A percentile compares a stretch with the other conserved stretches of the same genome.
Evolutionary conservation across 192 early-diverging fungal genomes (phyloP).

Genomic region (Gamsiella multidivaricata): DNA sequence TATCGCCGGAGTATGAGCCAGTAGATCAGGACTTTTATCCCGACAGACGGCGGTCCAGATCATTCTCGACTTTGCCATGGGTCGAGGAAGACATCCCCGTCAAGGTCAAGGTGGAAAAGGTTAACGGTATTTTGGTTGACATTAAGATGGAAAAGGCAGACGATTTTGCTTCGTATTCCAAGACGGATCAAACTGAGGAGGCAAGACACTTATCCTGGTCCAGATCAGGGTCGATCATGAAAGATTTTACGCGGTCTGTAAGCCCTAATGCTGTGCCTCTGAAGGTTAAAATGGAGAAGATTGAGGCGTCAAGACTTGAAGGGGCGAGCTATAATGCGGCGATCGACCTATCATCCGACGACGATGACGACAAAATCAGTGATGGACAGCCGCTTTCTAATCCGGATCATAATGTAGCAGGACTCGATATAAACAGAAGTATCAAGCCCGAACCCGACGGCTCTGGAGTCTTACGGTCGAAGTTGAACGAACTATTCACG

Average conservation of each 20-base stretch:
- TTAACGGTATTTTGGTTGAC: neutral
- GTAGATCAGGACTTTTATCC: slow-evolving; percentile 4
- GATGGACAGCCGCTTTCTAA: neutral
- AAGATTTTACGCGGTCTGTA: neutral
- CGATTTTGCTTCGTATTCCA: neutral
- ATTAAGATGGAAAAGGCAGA: neutral
- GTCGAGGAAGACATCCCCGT: slow-evolving; percentile 6
- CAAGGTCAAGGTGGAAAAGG: slow-evolving; percentile 10
- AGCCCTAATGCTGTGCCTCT: neutral
- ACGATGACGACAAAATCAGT: slow-evolving; percentile 1
- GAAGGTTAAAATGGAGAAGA: slow-evolving; percentile 15
- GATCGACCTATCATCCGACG: slow-evolving; percentile 35
- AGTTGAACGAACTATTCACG: neutral
- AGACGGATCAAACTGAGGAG: neutral
- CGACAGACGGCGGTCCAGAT: slow-evolving; percentile 22
- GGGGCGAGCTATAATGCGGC: slow-evolving; percentile 12
- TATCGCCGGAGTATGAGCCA: slow-evolving; percentile 3
- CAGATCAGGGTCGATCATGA: neutral
- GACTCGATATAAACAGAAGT: neutral
- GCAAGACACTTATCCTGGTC: neutral
- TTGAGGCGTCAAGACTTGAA: neutral
- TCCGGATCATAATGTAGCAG: neutral
- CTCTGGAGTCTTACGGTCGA: neutral
- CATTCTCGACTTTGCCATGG: slow-evolving; percentile 13
- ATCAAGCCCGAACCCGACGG: slow-evolving; percentile 20